Percentiles rank a stretch among this genome's conserved stretches.
These are phyloP conservation scores for Penicillium sp. DNA, from an alignment of 2,329 filamentous ascomycete genomes.

Conservation along the genomic window DNA sequence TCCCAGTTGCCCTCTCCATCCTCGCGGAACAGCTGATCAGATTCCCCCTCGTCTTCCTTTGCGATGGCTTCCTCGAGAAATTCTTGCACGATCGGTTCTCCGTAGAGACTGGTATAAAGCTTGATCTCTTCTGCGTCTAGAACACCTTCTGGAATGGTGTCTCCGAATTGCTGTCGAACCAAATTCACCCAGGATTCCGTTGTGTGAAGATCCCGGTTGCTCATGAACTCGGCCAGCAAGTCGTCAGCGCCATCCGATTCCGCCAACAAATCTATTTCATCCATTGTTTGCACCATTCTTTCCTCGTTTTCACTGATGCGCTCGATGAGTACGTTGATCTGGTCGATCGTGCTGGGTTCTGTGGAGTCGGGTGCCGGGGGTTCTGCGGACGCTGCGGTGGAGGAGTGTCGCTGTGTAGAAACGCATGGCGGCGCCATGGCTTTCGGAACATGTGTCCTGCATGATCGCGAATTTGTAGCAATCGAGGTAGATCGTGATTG, in stretches of 20 bases:
- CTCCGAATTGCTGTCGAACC: constrained; percentile 73
- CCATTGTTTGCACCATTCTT: constrained; percentile 34
- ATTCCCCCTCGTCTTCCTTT: constrained; percentile 32
- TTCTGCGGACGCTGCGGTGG: constrained; percentile 21
- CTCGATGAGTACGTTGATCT: constrained; percentile 39
- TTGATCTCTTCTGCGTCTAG: constrained; percentile 69
- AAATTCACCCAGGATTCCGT: constrained; percentile 57
- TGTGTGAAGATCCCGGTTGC: constrained; percentile 32
- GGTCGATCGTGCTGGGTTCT: constrained; percentile 25
- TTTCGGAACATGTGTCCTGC: background rate
- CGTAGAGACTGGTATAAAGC: constrained; percentile 80
- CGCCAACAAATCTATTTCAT: constrained; percentile 35
- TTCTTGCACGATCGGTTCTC: constrained; percentile 59
- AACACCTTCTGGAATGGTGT: constrained; percentile 71
- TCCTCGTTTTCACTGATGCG: constrained; percentile 38
- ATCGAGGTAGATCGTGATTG: constrained; percentile 5
- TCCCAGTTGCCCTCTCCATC: constrained; percentile 41
- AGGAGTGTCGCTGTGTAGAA: constrained; percentile 22
- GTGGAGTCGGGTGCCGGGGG: constrained; percentile 6
- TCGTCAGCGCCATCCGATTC: constrained; percentile 23
- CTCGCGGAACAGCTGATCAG: constrained; percentile 37
- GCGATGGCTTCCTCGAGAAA: constrained; percentile 24
- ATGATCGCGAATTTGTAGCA: background rate
- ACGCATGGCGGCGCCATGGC: constrained; percentile 6
- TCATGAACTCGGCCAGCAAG: constrained; percentile 22